A percentile compares a stretch with the other conserved stretches of the same genome.
phyloP scores from a whole-genome alignment of 768 basidiomycete genomes.

The Boletus coccyginus region DNA sequence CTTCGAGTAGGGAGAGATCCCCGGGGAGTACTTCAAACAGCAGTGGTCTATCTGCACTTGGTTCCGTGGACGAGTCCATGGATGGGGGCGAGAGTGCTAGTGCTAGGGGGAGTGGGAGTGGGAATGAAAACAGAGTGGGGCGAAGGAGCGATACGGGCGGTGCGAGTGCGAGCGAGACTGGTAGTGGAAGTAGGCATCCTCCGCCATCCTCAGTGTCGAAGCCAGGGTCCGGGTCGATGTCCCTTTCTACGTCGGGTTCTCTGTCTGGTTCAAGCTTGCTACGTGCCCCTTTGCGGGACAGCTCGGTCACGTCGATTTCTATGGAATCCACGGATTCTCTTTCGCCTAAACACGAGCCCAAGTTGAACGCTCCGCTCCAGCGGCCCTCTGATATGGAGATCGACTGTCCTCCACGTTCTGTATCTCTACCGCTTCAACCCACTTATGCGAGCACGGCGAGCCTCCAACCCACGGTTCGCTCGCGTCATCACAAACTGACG shows the following conservation, averaged over 20 bases:
- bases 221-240: conserved; percentile 19
- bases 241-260: conserved; percentile 26
- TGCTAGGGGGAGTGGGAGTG: conserved; percentile 2
- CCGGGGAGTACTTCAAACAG: conserved; percentile 25
- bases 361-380: conserved; percentile 2
- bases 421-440: conserved; percentile 19
- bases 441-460: not conserved
- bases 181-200: conserved; percentile 4
- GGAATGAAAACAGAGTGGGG: not conserved
- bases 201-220: conserved; percentile 19
- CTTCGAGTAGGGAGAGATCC: conserved; percentile 19
- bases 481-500: conserved; percentile 1
- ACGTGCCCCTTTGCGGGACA: conserved; percentile 22
- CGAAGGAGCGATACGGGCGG: conserved; percentile 12
- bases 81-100: conserved; percentile 17
- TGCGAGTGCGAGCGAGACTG: conserved; percentile 12
- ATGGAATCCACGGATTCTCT: conserved; percentile 19
- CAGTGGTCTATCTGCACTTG: conserved; percentile 22
- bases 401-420: conserved; percentile 20
- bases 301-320: conserved; percentile 32
- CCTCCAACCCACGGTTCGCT: not conserved
- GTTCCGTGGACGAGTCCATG: conserved; percentile 25
- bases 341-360: conserved; percentile 1
- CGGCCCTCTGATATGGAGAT: conserved; percentile 26
- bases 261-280: conserved; percentile 23